These are phyloP conservation scores for Cryptosporidium andersoni DNA, from an alignment of 169 alveolate species.

Conservation along the genomic window DNA sequence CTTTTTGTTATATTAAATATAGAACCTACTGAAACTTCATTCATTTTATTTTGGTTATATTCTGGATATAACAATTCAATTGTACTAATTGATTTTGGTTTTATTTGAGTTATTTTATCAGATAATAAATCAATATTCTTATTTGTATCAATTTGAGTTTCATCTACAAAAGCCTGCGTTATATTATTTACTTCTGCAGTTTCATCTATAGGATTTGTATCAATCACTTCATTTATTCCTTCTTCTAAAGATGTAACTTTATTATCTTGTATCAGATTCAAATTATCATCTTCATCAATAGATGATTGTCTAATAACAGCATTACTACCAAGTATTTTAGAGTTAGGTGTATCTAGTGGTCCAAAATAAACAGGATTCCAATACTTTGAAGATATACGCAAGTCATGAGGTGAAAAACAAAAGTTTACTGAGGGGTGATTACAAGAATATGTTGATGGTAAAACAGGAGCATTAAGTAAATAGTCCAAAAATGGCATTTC, in stretches of 20 bases:
- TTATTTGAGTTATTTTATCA: background rate
- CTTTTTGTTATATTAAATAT: background rate
- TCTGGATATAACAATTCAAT: slow-evolving; percentile 41
- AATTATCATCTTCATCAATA: background rate
- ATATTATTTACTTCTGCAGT: background rate
- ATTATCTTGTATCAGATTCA: background rate
- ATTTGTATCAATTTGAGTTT: background rate
- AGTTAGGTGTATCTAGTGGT: slow-evolving; percentile 8
- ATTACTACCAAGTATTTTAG: slow-evolving; percentile 51
- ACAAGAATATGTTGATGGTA: slow-evolving; percentile 59
- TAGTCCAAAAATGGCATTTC: slow-evolving; percentile 61
- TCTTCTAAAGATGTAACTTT: background rate
- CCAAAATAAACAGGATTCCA: slow-evolving; percentile 69
- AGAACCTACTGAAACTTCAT: background rate
- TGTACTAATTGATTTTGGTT: slow-evolving; percentile 31
- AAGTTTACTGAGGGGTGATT: slow-evolving; percentile 31
- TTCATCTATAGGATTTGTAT: background rate
- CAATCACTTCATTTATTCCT: background rate
- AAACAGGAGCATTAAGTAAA: slow-evolving; percentile 25
- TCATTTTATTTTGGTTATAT: slow-evolving; percentile 2
- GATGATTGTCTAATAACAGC: slow-evolving; percentile 8
- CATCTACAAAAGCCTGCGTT: background rate
- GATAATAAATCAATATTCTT: background rate
- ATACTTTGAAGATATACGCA: slow-evolving; percentile 45
- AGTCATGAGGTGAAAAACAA: slow-evolving; percentile 46